phyloP scores from a whole-genome alignment of 148 eudicot species.

The Diospyros lotus region DNA sequence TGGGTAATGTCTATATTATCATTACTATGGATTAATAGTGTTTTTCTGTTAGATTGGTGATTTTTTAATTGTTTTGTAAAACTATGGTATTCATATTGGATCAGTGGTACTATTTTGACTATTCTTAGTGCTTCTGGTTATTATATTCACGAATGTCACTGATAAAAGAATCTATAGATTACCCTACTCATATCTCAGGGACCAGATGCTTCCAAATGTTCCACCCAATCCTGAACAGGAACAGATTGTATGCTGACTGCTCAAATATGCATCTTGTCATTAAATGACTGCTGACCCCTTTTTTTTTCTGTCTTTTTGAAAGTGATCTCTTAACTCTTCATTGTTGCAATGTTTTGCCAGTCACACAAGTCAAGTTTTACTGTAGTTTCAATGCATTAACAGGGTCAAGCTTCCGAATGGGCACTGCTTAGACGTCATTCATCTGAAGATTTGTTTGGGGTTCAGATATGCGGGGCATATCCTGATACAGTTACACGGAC shows the following conservation, averaged over 20 bases:
- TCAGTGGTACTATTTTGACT: no score
- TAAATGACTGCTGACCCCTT: not conserved
- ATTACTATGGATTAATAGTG: no score
- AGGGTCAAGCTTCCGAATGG: slow-evolving; percentile 99
- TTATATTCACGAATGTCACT: no score
- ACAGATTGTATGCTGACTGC: not conserved
- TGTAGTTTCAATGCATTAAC: slow-evolving; percentile 1
- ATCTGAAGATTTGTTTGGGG: slow-evolving; percentile 95
- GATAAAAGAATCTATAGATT: no score
- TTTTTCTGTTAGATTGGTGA: no score
- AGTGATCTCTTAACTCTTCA: not conserved
- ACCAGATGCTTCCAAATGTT: no score
- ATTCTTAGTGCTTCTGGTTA: no score
- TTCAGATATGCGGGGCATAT: slow-evolving; percentile 98
- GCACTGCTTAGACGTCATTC: slow-evolving; percentile 90
- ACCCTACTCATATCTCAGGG: no score
- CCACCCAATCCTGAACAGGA: not conserved
- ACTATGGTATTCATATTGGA: no score
- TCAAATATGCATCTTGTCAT: not conserved
- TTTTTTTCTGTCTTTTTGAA: not conserved
- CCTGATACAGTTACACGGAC: slow-evolving; percentile 92
- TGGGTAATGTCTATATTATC: no score
- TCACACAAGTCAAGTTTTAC: not conserved
- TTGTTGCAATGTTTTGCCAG: not conserved
- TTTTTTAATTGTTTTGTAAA: no score